Evolutionary conservation across 805 yeast genomes (phyloP).

Genomic region (Ogataea pini): DNA sequence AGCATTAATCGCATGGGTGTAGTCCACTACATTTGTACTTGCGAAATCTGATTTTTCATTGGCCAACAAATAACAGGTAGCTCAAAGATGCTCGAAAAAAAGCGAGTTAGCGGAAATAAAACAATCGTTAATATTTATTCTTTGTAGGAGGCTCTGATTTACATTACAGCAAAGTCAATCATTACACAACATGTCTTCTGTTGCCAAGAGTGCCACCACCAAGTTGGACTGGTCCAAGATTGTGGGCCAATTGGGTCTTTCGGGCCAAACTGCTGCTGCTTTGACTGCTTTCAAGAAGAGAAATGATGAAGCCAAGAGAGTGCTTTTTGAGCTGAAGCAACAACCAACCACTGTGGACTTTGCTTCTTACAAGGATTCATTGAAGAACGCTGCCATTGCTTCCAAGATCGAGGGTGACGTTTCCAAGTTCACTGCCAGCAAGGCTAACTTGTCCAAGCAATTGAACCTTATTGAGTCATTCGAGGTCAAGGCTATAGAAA

Average conservation of each 20-base stretch:
- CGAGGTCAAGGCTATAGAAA: conserved; percentile 92
- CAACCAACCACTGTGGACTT: conserved; percentile 84
- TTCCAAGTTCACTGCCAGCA: conserved; percentile 74
- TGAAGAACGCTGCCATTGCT: conserved; percentile 80
- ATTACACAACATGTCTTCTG: conserved; percentile 23
- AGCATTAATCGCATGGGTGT: background rate
- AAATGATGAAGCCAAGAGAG: conserved; percentile 95
- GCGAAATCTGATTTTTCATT: conserved; percentile 11
- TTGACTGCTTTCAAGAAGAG: conserved; percentile 95
- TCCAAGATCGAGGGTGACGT: conserved; percentile 79
- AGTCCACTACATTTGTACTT: conserved; percentile 6
- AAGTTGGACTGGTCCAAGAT: conserved; percentile 96
- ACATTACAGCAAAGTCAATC: conserved; percentile 3
- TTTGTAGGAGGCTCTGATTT: background rate
- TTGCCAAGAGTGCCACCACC: conserved; percentile 63
- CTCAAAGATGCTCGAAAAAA: conserved; percentile 8
- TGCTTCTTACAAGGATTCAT: conserved; percentile 69
- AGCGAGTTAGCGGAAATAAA: conserved; percentile 9
- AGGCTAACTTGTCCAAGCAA: conserved; percentile 86
- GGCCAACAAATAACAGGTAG: conserved; percentile 16
- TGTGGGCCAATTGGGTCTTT: conserved; percentile 81
- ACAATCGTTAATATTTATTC: background rate
- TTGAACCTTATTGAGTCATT: conserved; percentile 89
- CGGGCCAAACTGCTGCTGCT: conserved; percentile 88
- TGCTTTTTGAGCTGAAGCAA: conserved; percentile 64